These are phyloP conservation scores for Ophiocordyceps australis DNA, from an alignment of 2,329 filamentous ascomycete species.

Conservation along the genomic window DNA sequence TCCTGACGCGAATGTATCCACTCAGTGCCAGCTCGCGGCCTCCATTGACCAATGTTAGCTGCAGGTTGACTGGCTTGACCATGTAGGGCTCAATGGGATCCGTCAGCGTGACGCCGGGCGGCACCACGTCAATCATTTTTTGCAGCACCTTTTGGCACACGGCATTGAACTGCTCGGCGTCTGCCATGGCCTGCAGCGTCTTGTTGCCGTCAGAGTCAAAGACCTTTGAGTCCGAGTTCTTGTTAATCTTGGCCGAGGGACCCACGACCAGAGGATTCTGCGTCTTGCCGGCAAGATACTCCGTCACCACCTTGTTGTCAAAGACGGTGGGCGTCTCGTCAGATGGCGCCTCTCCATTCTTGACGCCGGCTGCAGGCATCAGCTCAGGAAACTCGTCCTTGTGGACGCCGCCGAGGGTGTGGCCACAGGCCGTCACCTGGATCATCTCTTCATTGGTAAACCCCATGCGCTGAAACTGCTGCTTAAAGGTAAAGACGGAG, in stretches of 20 bases:
- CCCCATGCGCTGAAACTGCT: slow-evolving; percentile 39
- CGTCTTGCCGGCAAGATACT: slow-evolving; percentile 35
- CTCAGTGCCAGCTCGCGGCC: slow-evolving; percentile 28
- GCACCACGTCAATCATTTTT: slow-evolving; percentile 44
- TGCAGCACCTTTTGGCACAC: slow-evolving; percentile 33
- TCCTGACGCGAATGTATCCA: slow-evolving; percentile 38
- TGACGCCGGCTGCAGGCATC: slow-evolving; percentile 22
- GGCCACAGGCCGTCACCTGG: slow-evolving; percentile 39
- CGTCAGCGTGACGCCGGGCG: slow-evolving; percentile 27
- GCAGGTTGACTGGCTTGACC: slow-evolving; percentile 39
- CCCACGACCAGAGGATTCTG: slow-evolving; percentile 36
- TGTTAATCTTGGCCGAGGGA: slow-evolving; percentile 20
- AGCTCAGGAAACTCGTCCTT: slow-evolving; percentile 31
- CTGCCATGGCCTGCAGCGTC: slow-evolving; percentile 29
- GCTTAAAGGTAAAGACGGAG: slow-evolving; percentile 26
- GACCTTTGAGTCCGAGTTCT: slow-evolving; percentile 36
- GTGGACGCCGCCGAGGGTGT: slow-evolving; percentile 43
- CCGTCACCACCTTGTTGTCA: slow-evolving; percentile 37
- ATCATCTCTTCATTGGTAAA: slow-evolving; percentile 40
- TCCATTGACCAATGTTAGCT: slow-evolving; percentile 31
- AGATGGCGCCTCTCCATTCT: slow-evolving; percentile 24
- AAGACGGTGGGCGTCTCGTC: slow-evolving; percentile 29
- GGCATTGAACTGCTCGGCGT: slow-evolving; percentile 22
- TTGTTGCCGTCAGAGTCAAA: slow-evolving; percentile 36
- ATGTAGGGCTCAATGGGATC: slow-evolving; percentile 35